These are phyloP conservation scores for Alloteropsis semialata DNA, from an alignment of 176 grass and related monocot species.

Conservation along the genomic window DNA sequence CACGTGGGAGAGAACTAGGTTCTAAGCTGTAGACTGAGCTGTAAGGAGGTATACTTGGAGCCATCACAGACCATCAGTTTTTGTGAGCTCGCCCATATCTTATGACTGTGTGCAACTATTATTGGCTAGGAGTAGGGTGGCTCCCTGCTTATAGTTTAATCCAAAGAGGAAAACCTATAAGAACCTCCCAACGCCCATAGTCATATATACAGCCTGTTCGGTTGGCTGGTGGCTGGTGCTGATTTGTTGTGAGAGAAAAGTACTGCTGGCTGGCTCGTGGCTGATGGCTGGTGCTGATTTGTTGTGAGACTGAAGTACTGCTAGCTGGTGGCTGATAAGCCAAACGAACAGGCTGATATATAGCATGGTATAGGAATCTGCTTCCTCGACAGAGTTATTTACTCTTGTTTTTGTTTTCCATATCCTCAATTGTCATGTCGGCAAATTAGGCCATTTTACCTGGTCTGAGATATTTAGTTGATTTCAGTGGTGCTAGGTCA, in stretches of 20 bases:
- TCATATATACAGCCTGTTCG: too few relatives aligned
- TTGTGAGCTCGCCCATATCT: conserved; percentile 36
- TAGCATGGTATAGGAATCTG: too few relatives aligned
- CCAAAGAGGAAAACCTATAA: conserved; percentile 33
- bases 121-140: conserved; percentile 16
- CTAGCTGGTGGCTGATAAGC: too few relatives aligned
- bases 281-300: too few relatives aligned
- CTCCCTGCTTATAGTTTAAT: conserved; percentile 43
- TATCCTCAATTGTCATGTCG: neutral
- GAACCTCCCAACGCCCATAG: neutral
- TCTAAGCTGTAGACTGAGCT: conserved; percentile 51
- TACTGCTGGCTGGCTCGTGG: too few relatives aligned
- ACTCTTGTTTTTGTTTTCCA: neutral
- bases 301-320: too few relatives aligned
- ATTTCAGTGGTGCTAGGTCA: too few relatives aligned
- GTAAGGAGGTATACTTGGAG: conserved; percentile 45
- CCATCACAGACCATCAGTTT: conserved; percentile 22
- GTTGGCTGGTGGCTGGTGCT: too few relatives aligned
- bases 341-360: too few relatives aligned
- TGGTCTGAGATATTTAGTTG: too few relatives aligned
- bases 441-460: neutral
- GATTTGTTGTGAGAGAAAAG: too few relatives aligned
- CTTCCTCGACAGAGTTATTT: neutral
- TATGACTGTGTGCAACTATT: conserved; percentile 25
- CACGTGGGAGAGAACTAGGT: conserved; percentile 44